Conservation (phyloP, 257 asterid species). For the Voacanga thouarsii region DNA sequence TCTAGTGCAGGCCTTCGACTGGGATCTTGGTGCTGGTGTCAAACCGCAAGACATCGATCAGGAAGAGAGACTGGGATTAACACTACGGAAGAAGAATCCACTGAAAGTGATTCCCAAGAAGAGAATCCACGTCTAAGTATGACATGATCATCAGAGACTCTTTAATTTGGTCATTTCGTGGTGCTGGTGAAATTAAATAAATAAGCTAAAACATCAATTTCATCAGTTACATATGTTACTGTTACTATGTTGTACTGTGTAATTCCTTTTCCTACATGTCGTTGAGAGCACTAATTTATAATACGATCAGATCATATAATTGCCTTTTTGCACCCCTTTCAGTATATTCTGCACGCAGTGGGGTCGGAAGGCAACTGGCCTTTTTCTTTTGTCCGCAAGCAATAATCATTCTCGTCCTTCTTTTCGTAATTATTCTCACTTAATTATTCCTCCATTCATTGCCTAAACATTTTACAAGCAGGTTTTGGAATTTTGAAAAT, state of each 20-base stretch:
- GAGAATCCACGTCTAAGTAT: conserved; percentile 7
- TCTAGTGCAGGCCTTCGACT: conserved; percentile 25
- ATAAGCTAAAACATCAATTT: too few species aligned
- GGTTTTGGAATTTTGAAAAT: too few species aligned
- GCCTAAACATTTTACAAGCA: too few species aligned
- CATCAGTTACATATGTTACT: not conserved
- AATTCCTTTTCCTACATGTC: too few species aligned
- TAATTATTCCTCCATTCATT: too few species aligned
- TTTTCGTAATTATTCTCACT: too few species aligned
- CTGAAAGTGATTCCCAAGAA: conserved; percentile 23
- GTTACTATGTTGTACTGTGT: not conserved
- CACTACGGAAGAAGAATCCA: conserved; percentile 24
- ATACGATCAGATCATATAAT: too few species aligned
- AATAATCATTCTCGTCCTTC: too few species aligned
- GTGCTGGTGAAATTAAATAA: not conserved
- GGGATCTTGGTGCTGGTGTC: conserved; percentile 25
- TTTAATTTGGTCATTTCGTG: not conserved
- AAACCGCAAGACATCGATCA: conserved; percentile 16
- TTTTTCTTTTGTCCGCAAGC: not conserved
- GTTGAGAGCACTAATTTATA: not conserved
- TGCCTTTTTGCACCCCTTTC: too few species aligned
- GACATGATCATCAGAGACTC: not conserved
- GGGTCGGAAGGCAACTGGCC: too few species aligned
- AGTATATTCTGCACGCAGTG: too few species aligned
- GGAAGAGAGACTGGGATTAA: conserved; percentile 25